Base-by-base conservation (phyloP, 257 asterid species). In the Fraxinus excelsior region DNA sequence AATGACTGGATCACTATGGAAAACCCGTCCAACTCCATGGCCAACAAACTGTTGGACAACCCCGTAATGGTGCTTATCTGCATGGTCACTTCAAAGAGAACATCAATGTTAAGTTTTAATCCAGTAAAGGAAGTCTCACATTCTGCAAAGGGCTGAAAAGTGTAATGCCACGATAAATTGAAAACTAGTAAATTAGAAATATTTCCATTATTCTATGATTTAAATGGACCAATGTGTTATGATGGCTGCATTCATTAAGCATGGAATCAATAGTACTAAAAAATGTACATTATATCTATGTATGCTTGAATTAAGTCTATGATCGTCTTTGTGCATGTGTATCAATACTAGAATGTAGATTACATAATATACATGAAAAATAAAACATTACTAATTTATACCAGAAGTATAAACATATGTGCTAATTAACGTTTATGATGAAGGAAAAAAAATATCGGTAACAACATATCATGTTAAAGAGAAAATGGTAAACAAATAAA, bases 31-130 rank as follows among this genome's bases (percentile, higher is more conserved):
- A 76, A 96, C 97, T 79, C 99, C 99, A 83, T 96, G 99, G 80
- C 99, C 99, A 79, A 96, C 95, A 6, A 93, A 96, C 72, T 96
- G 94, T 84, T 91, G 79, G 67, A 96, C 99, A 80, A 96, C 97
- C 75, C 99, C 99, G 71, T 86, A 90, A 21, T 78, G 58, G 80
- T 89, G 87, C 82, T 89, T 86, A 87, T 90, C 99, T 86, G 99
- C 98, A 89, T 81, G 96, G 75, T 89, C 90, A 82, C 98, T 96
- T 81, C 78, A 86, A 68, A 73, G 70, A 84, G 81, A 81, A 88
- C 13, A 74, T 73, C 76, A 80, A 67, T 60, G 80, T 74, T 42
- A 77, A 82, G 75, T 71, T 75, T 38, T 79, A 40, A 53, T 37
- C 56, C 35, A 26, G 79, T 77, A 65, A 49, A 67, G 56, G 72